These are phyloP conservation scores for Annulohypoxylon moriforme DNA, from an alignment of 495 filamentous ascomycete species.

Conservation along the genomic window DNA sequence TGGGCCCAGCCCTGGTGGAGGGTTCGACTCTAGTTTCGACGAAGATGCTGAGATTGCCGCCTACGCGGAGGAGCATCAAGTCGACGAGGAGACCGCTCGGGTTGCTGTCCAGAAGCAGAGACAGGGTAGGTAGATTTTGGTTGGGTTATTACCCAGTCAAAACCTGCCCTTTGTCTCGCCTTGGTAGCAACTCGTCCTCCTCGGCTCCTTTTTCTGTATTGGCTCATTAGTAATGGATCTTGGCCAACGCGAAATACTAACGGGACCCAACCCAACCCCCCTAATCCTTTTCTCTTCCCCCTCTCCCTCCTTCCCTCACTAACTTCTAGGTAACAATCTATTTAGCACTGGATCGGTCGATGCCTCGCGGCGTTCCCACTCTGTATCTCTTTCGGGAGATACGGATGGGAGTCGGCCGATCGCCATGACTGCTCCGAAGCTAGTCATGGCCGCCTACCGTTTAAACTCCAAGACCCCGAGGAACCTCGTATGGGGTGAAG, in stretches of 20 bases:
- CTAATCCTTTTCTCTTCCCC: background rate
- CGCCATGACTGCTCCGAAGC: conserved; percentile 23
- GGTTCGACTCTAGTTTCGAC: too few relatives aligned
- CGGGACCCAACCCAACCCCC: background rate
- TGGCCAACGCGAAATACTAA: background rate
- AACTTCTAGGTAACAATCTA: background rate
- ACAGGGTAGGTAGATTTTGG: too few relatives aligned
- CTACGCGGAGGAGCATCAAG: too few relatives aligned
- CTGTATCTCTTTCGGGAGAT: conserved; percentile 25
- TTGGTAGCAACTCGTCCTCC: too few relatives aligned
- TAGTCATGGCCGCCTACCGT: conserved; percentile 36
- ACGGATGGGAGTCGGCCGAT: conserved; percentile 15
- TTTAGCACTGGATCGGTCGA: background rate
- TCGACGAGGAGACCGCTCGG: too few relatives aligned
- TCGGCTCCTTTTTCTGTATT: too few relatives aligned
- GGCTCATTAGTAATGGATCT: too few relatives aligned
- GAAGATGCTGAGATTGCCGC: too few relatives aligned
- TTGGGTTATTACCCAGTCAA: too few relatives aligned
- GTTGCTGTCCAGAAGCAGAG: too few relatives aligned
- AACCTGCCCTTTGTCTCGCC: too few relatives aligned
- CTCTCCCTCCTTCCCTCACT: background rate
- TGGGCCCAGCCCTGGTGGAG: too few relatives aligned
- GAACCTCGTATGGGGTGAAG: background rate
- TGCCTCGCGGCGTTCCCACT: conserved; percentile 5
- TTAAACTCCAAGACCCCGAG: background rate